phyloP scores from a whole-genome alignment of 2,329 filamentous ascomycete genomes.

The Paraphoma chrysanthemicola region DNA sequence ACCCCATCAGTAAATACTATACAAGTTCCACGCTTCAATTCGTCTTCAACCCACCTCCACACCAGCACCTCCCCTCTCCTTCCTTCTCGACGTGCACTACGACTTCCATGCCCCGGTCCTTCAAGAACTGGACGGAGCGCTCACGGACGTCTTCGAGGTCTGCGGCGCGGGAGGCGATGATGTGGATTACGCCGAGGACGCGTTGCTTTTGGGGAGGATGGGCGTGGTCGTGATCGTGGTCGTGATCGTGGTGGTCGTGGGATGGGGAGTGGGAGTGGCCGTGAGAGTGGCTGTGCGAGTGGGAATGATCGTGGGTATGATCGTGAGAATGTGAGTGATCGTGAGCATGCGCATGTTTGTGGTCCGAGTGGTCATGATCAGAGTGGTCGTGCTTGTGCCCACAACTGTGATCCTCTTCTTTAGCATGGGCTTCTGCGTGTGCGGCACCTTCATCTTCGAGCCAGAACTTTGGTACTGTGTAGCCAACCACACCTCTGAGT shows the following conservation, averaged over 20 bases:
- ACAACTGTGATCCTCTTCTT: constrained; percentile 46
- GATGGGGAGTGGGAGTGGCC: constrained; percentile 40
- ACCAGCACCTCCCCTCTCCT: constrained; percentile 73
- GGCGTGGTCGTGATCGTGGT: constrained; percentile 46
- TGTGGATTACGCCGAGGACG: constrained; percentile 84
- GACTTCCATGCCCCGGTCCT: constrained; percentile 76
- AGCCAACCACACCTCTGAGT: constrained; percentile 83
- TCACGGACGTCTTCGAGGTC: constrained; percentile 84
- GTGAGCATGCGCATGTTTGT: constrained; percentile 24
- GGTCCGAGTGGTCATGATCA: constrained; percentile 31
- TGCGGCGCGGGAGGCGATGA: constrained; percentile 74
- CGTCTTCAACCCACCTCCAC: constrained; percentile 56
- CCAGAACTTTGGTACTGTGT: constrained; percentile 92
- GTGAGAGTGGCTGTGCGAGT: constrained; percentile 34
- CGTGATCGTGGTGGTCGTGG: constrained; percentile 24
- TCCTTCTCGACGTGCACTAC: constrained; percentile 89
- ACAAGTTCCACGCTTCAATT: too few species aligned
- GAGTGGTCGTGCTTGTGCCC: constrained; percentile 38
- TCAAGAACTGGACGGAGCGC: constrained; percentile 75
- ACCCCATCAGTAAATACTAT: too few species aligned
- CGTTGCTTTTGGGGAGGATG: constrained; percentile 47
- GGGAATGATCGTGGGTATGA: constrained; percentile 44
- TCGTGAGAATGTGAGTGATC: constrained; percentile 23
- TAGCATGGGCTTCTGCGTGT: constrained; percentile 51
- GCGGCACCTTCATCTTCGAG: constrained; percentile 70